Conservation (phyloP, 1,139 yeast genomes). For the Martiniozyma asiatica region DNA sequence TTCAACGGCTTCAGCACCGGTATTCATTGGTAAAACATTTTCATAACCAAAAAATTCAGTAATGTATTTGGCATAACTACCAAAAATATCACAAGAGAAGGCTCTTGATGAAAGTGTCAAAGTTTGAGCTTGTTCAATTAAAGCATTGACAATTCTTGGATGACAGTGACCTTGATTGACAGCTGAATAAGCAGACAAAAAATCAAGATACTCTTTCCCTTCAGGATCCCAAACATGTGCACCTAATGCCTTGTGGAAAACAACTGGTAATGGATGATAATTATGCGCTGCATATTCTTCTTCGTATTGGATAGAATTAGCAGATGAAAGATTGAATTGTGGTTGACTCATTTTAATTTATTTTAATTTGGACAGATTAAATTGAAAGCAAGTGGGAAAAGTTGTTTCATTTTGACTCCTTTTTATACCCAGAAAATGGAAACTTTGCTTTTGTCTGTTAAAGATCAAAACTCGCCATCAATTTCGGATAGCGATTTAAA, state of each 20-base stretch:
- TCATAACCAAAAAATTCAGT: conserved; percentile 88
- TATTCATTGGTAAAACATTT: conserved; percentile 93
- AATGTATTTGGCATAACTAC: conserved; percentile 74
- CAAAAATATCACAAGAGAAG: conserved; percentile 81
- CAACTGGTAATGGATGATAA: conserved; percentile 95
- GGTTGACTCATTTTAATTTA: conserved; percentile 11
- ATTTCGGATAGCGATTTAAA: no score
- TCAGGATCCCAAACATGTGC: conserved; percentile 99
- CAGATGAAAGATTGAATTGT: conserved; percentile 44
- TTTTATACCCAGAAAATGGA: background rate
- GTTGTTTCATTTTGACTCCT: background rate
- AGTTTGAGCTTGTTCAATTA: conserved; percentile 74
- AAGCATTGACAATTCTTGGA: conserved; percentile 79
- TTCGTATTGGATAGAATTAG: conserved; percentile 59
- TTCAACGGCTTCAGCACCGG: conserved; percentile 98
- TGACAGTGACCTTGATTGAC: conserved; percentile 98
- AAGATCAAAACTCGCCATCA: no score
- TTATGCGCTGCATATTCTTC: conserved; percentile 85
- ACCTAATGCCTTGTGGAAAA: conserved; percentile 73
- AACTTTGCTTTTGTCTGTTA: background rate
- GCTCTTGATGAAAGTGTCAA: conserved; percentile 88
- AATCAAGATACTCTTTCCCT: conserved; percentile 79
- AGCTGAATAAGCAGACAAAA: conserved; percentile 88
- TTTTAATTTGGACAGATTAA: no score
- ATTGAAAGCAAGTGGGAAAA: no score